Percentiles rank a stretch among this genome's conserved stretches.
phyloP scores from a whole-genome alignment of 1,139 yeast species.

The Candida frijolesensis region DNA sequence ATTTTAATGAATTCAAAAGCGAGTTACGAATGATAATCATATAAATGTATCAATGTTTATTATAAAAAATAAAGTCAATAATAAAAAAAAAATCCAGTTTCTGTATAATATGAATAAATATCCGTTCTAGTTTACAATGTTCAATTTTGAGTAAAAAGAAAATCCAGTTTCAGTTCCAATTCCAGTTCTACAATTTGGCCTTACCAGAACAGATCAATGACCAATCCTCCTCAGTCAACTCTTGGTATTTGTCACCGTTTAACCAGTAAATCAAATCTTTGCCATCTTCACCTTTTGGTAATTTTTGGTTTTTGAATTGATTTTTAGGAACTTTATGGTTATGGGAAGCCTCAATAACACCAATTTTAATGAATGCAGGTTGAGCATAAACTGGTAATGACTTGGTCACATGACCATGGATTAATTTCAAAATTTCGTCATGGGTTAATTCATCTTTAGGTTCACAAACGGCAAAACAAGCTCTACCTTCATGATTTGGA shows the following conservation, averaged over 20 bases:
- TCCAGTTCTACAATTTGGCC: conserved; percentile 33
- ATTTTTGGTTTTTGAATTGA: conserved; percentile 69
- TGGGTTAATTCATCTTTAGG: conserved; percentile 38
- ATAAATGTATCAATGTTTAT: conserved; percentile 1
- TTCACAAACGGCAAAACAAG: conserved; percentile 84
- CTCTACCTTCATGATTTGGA: conserved; percentile 91
- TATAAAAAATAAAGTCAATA: neutral
- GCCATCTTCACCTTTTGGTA: conserved; percentile 72
- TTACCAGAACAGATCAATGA: conserved; percentile 43
- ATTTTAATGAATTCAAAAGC: neutral
- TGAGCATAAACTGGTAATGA: conserved; percentile 85
- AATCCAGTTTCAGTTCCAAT: neutral
- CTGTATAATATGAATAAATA: neutral
- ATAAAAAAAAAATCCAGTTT: conserved; percentile 1
- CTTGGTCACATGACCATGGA: conserved; percentile 36
- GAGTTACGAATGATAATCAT: neutral
- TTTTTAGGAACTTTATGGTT: conserved; percentile 88
- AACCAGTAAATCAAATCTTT: conserved; percentile 72
- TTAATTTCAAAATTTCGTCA: conserved; percentile 33
- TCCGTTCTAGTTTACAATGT: neutral
- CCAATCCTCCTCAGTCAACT: conserved; percentile 65
- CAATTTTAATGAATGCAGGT: conserved; percentile 78
- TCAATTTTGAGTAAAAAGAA: neutral
- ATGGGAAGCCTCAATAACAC: conserved; percentile 66
- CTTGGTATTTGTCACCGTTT: conserved; percentile 55